Conservation (phyloP, 108 stramenopile genomes). For the Pelagomonas calceolata region DNA sequence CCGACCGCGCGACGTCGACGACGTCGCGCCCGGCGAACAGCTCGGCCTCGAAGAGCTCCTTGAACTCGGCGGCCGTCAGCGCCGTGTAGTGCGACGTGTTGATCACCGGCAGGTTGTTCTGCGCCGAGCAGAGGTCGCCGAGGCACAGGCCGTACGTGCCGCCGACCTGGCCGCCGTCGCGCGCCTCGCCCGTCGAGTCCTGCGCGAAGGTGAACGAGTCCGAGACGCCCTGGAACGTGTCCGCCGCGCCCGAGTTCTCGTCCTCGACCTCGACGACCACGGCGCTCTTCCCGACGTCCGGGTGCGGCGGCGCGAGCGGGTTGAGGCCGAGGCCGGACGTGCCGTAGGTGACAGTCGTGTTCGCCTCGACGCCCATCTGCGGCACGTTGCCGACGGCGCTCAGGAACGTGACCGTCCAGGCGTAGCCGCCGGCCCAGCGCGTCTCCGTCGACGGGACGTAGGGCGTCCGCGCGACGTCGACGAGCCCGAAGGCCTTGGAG, state of each 20-base stretch:
- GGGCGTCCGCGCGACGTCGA: constrained; percentile 41
- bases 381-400: constrained; percentile 55
- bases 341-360: neutral
- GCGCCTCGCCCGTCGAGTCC: constrained; percentile 22
- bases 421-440: constrained; percentile 67
- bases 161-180: constrained; percentile 64
- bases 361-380: constrained; percentile 17
- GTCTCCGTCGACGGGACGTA: constrained; percentile 34
- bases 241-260: constrained; percentile 25
- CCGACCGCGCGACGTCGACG: constrained; percentile 40
- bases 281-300: neutral
- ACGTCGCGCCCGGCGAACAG: constrained; percentile 26
- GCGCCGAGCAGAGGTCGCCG: constrained; percentile 28
- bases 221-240: constrained; percentile 32
- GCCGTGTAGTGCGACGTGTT: constrained; percentile 40
- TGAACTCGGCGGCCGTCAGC: constrained; percentile 38
- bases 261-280: constrained; percentile 34
- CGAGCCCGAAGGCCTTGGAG: constrained; percentile 40
- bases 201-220: constrained; percentile 10
- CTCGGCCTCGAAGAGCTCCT: constrained; percentile 36
- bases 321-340: too few relatives aligned
- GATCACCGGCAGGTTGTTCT: constrained; percentile 30
- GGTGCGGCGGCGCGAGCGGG: neutral
- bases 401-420: constrained; percentile 59
- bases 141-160: constrained; percentile 50